These are phyloP conservation scores for Tetrahymena elliotti DNA, from an alignment of 73 alveolate genomes.

Conservation along the genomic window DNA sequence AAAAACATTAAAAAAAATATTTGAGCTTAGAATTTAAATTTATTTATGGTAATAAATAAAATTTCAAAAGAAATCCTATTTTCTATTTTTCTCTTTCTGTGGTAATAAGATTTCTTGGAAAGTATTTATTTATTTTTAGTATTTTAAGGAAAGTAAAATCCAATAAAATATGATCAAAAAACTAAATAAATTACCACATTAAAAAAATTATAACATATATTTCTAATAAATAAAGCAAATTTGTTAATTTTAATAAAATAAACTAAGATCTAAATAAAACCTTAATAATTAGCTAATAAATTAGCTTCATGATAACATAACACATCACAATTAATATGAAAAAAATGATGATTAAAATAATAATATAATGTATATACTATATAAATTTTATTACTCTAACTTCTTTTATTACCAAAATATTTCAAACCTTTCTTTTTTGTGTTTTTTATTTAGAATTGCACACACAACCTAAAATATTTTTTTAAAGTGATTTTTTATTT, in stretches of 20 bases:
- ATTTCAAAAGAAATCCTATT: no score
- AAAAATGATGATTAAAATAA: no score
- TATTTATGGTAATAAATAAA: not conserved
- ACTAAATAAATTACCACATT: not conserved
- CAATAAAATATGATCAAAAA: no score
- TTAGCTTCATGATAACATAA: not conserved
- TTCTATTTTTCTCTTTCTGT: no score
- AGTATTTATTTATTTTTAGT: not conserved
- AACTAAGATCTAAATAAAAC: not conserved
- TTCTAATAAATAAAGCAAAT: no score
- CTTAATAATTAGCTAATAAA: not conserved
- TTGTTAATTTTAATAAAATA: not conserved
- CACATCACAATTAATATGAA: not conserved
- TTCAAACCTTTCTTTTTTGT: no score
- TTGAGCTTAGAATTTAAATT: not conserved
- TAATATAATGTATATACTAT: not conserved
- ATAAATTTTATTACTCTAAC: not conserved
- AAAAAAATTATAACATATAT: not conserved
- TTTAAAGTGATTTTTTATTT: no score
- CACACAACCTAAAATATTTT: not conserved
- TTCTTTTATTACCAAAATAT: not conserved
- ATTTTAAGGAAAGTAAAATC: not conserved
- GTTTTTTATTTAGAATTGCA: no score
- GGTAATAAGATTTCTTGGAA: no score
- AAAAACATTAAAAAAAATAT: not conserved